These are phyloP conservation scores for Mucor plumbeus DNA, from an alignment of 371 early-diverging fungal species.

Conservation along the genomic window DNA sequence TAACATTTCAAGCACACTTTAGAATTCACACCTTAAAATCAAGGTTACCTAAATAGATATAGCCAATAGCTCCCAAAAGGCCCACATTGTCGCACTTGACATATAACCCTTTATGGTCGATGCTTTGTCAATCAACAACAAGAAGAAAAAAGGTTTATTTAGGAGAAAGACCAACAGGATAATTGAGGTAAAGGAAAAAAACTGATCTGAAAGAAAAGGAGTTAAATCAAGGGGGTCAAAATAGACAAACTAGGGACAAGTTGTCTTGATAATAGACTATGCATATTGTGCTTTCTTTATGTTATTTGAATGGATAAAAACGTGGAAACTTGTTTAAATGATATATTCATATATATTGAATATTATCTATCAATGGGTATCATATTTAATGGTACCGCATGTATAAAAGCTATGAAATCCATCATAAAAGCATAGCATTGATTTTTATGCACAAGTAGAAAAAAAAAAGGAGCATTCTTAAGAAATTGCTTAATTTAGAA, in stretches of 20 bases:
- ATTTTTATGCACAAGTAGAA: not conserved
- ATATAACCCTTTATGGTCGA: too few species aligned
- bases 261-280: slow-evolving; percentile 12
- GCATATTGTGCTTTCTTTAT: not conserved
- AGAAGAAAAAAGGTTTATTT: not conserved
- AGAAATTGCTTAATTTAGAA: not conserved
- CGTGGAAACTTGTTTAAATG: too few species aligned
- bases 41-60: too few species aligned
- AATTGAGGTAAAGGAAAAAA: not conserved
- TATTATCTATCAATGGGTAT: too few species aligned
- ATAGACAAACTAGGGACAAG: slow-evolving; percentile 5
- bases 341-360: too few species aligned
- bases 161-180: slow-evolving; percentile 3
- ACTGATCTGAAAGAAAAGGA: slow-evolving; percentile 2
- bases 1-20: too few species aligned
- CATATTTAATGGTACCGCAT: too few species aligned
- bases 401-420: not conserved
- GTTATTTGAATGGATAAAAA: not conserved
- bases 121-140: too few species aligned
- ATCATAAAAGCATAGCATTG: not conserved
- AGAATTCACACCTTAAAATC: too few species aligned
- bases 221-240: slow-evolving; percentile 4
- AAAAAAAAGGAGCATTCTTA: slow-evolving; percentile 10
- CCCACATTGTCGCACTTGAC: too few species aligned
- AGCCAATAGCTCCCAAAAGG: too few species aligned